These are phyloP conservation scores for Oryza brachyantha DNA, from an alignment of 176 grass and related monocot species.

Conservation along the genomic window DNA sequence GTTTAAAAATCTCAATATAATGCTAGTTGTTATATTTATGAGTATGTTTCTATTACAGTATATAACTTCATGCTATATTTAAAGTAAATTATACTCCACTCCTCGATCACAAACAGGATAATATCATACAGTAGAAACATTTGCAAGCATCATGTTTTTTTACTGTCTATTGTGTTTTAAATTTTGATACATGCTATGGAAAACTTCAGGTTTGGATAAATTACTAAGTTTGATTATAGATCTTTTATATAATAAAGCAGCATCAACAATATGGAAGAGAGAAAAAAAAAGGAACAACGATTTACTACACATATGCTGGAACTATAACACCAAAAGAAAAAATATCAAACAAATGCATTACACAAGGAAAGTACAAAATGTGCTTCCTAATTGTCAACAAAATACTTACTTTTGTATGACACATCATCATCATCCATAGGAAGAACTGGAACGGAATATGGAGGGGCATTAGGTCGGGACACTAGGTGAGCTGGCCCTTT, in stretches of 20 bases:
- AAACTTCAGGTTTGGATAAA: not conserved
- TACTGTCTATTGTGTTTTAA: not conserved
- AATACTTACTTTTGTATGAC: constrained; percentile 49
- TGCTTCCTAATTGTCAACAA: not conserved
- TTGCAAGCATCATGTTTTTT: not conserved
- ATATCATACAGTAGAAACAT: not conserved
- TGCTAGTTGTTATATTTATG: not conserved
- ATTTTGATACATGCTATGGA: not conserved
- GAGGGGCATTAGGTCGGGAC: constrained; percentile 34
- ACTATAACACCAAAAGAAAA: not conserved
- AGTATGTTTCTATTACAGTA: not conserved
- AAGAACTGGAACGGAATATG: constrained; percentile 45
- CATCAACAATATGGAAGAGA: not conserved
- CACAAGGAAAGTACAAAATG: not conserved
- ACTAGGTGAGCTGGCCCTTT: constrained; percentile 39
- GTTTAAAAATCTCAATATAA: not conserved
- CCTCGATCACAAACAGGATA: constrained; percentile 7
- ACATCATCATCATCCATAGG: constrained; percentile 61
- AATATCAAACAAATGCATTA: not conserved
- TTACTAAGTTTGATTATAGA: not conserved
- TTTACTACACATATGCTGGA: not conserved
- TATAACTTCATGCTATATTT: not conserved
- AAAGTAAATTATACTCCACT: not conserved
- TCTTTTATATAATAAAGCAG: not conserved
- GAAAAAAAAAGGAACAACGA: not conserved